Base-by-base conservation (phyloP, 2,329 filamentous ascomycete genomes). In the Calonectria hawksworthii region DNA sequence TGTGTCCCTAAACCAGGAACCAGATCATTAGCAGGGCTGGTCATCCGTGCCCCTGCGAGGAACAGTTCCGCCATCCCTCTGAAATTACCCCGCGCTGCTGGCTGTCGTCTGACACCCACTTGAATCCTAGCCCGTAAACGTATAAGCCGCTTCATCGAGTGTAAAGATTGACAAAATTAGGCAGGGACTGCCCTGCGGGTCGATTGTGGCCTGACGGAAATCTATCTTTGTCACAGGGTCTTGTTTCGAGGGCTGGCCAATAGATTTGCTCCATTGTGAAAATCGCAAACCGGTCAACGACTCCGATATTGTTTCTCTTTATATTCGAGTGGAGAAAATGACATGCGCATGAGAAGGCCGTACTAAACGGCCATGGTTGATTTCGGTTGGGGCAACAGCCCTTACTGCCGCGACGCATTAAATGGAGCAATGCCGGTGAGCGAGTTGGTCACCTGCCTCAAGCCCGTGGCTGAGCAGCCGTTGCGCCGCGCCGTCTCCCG, bases 231-330 rank as follows among this genome's bases (percentile, higher is more conserved):
- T 65, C 59, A 66, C 47, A 66, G 23, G 59, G 50, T 34, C 38
- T 28, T 65, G 50, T 73, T 66, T 66, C 59, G 51, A 66, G 34
- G 38, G n/a, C 59, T 66, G 56, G 10, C 71, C 66, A 73, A 73
- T 69, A 65, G 56, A 61, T 26, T 73, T 13, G 30, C 56, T 56
- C 64, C 26, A 50, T 41, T 14, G 51, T 6, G 47, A 68, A 41
- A 56, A 50, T 50, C 23, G 41, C 41, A 28, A 65, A 38, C 36
- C 63, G 38, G 52, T 44, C 66, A 69, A 61, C 38, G 21, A 32
- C 41, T 65, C 38, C 28, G 26, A 71, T 51, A 47, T 66, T 47
- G 47, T 41, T 56, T 51, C 38, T 44, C n/a, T 30, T 34, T 32
- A 47, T 52, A 47, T 64, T 32, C 16, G n/a, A 21, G 68, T 56